These are phyloP conservation scores for Musa balbisiana DNA, from an alignment of 202 grass and related monocot genomes.

Conservation along the genomic window DNA sequence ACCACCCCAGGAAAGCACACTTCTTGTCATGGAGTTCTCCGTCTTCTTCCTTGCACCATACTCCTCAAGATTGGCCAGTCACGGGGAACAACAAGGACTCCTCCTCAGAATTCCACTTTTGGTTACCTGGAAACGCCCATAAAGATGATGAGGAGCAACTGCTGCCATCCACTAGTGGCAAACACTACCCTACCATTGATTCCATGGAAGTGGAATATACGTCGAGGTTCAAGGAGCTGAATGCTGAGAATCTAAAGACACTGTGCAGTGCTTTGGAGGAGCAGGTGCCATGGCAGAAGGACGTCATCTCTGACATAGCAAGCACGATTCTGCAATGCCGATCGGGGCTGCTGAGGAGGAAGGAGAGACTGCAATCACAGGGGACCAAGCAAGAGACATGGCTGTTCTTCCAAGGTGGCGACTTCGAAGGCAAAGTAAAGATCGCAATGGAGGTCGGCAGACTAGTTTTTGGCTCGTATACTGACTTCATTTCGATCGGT, in stretches of 20 bases:
- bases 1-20: constrained; percentile 34
- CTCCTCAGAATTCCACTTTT: constrained; percentile 31
- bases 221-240: constrained; percentile 91
- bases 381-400: constrained; percentile 79
- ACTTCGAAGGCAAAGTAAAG: constrained; percentile 55
- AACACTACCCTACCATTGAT: constrained; percentile 31
- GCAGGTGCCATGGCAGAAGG: constrained; percentile 74
- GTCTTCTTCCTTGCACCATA: constrained; percentile 33
- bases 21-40: constrained; percentile 54
- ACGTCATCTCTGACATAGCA: constrained; percentile 55
- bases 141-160: constrained; percentile 22
- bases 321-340: constrained; percentile 72
- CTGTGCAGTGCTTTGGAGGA: constrained; percentile 74
- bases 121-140: constrained; percentile 35
- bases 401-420: constrained; percentile 76
- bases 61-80: constrained; percentile 35
- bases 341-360: constrained; percentile 58
- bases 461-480: constrained; percentile 66
- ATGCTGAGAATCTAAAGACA: constrained; percentile 72
- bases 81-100: constrained; percentile 7
- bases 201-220: constrained; percentile 53
- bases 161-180: constrained; percentile 15
- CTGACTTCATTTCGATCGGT: constrained; percentile 37
- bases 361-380: constrained; percentile 29
- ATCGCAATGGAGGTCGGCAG: constrained; percentile 65